phyloP scores from a whole-genome alignment of 208 protist genomes.

The Porcisia deanei region DNA sequence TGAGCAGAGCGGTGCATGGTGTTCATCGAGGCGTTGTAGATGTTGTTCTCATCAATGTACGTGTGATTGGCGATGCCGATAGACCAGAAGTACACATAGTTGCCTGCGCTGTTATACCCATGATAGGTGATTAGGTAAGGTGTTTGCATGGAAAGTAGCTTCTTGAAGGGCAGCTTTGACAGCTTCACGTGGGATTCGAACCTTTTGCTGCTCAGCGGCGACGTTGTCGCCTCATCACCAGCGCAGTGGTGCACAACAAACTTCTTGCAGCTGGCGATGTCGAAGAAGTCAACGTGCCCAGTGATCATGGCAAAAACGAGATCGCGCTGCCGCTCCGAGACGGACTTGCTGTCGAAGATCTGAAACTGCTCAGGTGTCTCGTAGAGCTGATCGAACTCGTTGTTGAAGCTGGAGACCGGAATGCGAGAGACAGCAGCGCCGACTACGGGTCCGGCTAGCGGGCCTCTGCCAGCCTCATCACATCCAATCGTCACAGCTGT shows the following conservation, averaged over 20 bases:
- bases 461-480: conserved; percentile 89
- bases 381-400: conserved; percentile 74
- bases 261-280: conserved; percentile 52
- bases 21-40: conserved; percentile 83
- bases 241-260: conserved; percentile 86
- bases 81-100: conserved; percentile 90
- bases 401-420: conserved; percentile 89
- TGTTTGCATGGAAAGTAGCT: conserved; percentile 85
- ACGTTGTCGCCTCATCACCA: conserved; percentile 47
- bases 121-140: conserved; percentile 86
- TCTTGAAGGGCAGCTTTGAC: conserved; percentile 79
- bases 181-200: conserved; percentile 65
- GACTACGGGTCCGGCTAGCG: conserved; percentile 88
- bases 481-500: conserved; percentile 86
- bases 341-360: conserved; percentile 89
- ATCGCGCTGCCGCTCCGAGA: conserved; percentile 74
- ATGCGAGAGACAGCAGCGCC: conserved; percentile 85
- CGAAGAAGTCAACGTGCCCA: conserved; percentile 76
- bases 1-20: conserved; percentile 84
- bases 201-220: conserved; percentile 39
- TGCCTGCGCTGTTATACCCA: conserved; percentile 71
- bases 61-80: conserved; percentile 90
- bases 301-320: conserved; percentile 85
- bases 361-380: conserved; percentile 80
- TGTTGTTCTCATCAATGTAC: conserved; percentile 88